Conservation (phyloP, 352 stramenopile species). For the Pythium vanterpoolii region DNA sequence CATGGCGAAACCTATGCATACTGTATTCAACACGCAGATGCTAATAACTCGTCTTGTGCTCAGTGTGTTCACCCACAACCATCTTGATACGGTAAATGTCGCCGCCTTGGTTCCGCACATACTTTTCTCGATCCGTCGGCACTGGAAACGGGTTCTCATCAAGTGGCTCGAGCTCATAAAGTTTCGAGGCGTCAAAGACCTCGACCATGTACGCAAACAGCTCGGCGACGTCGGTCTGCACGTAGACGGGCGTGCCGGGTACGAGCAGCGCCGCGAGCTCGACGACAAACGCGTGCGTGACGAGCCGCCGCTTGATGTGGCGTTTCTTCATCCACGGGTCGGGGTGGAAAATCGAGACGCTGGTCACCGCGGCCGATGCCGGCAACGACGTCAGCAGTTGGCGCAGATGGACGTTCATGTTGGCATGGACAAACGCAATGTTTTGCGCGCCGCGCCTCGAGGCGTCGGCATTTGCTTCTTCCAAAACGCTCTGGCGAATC, state of each 20-base stretch:
- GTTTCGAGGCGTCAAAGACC: slow-evolving; percentile 52
- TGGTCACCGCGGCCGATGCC: slow-evolving; percentile 39
- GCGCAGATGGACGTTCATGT: slow-evolving; percentile 81
- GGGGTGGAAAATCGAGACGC: slow-evolving; percentile 87
- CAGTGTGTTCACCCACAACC: background rate
- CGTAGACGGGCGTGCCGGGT: slow-evolving; percentile 59
- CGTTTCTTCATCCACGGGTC: slow-evolving; percentile 90
- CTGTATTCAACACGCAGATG: background rate
- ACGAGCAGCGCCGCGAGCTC: slow-evolving; percentile 54
- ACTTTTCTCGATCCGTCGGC: slow-evolving; percentile 72
- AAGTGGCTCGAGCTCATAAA: slow-evolving; percentile 41
- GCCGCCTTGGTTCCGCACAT: slow-evolving; percentile 55
- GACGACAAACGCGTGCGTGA: slow-evolving; percentile 62
- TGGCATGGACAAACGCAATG: slow-evolving; percentile 73
- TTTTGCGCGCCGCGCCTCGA: slow-evolving; percentile 48
- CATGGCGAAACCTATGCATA: background rate
- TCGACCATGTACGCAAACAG: slow-evolving; percentile 85
- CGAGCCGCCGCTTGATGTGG: slow-evolving; percentile 78
- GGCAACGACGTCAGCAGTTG: slow-evolving; percentile 60
- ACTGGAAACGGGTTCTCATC: slow-evolving; percentile 58
- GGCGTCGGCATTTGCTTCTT: slow-evolving; percentile 51
- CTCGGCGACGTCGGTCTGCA: slow-evolving; percentile 82
- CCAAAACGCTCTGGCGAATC: slow-evolving; percentile 76
- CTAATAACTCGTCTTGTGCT: background rate
- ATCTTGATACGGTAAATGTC: slow-evolving; percentile 57